These are phyloP conservation scores for Stramenopiles sp. DNA, from an alignment of 352 stramenopile species.

Conservation along the genomic window DNA sequence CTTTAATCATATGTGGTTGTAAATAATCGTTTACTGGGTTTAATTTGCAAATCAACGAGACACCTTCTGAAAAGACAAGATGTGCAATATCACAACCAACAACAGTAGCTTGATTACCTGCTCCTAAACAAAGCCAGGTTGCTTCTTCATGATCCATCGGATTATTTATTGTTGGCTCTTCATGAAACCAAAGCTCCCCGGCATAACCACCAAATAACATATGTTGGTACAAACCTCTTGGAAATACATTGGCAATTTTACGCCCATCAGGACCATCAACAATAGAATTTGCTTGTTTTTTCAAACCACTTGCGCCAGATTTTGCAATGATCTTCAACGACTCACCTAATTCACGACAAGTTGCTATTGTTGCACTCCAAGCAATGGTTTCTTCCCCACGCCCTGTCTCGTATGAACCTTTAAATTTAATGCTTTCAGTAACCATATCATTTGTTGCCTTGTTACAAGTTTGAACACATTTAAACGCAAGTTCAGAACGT, in stretches of 20 bases:
- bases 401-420: neutral
- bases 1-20: neutral
- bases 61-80: neutral
- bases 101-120: neutral
- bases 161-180: neutral
- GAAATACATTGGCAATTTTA: neutral
- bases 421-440: neutral
- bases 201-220: neutral
- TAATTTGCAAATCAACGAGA: neutral
- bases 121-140: neutral
- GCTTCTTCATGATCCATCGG: neutral
- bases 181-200: neutral
- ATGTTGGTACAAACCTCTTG: neutral
- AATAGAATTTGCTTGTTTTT: neutral
- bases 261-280: neutral
- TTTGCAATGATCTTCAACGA: neutral
- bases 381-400: neutral
- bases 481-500: neutral
- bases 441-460: neutral
- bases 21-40: conserved; percentile 7
- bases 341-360: neutral
- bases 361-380: neutral
- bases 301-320: neutral
- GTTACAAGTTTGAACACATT: neutral
- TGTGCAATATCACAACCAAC: neutral